Conservation (phyloP, 352 stramenopile genomes). For the Pythium dissimile region DNA sequence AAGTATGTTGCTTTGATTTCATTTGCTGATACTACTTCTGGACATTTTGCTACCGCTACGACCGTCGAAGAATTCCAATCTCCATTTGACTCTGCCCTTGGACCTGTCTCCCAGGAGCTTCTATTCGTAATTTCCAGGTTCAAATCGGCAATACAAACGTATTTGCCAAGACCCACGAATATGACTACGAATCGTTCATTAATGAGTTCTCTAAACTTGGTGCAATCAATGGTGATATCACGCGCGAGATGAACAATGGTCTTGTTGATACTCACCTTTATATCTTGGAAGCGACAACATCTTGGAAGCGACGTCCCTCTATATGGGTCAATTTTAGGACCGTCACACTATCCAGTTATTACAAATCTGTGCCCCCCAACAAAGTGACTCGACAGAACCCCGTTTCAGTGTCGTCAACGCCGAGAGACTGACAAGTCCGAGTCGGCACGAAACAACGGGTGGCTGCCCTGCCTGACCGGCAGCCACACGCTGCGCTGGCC, state of each 20-base stretch:
- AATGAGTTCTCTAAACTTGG: slow-evolving; percentile 22
- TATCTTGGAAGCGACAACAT: too few species aligned
- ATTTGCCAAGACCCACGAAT: slow-evolving; percentile 25
- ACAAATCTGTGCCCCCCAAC: too few species aligned
- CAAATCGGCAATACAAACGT: slow-evolving; percentile 27
- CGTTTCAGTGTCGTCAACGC: too few species aligned
- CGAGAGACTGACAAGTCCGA: too few species aligned
- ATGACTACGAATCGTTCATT: slow-evolving; percentile 12
- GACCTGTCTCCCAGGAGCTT: slow-evolving; percentile 20
- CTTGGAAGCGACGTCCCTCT: too few species aligned
- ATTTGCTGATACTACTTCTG: slow-evolving; percentile 17
- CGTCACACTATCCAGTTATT: too few species aligned
- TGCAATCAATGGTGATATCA: slow-evolving; percentile 24
- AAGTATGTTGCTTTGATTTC: slow-evolving; percentile 19
- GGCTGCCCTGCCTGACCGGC: too few species aligned
- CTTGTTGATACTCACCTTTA: slow-evolving; percentile 23
- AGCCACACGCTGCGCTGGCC: too few species aligned
- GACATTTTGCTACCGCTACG: slow-evolving; percentile 1
- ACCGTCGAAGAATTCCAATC: slow-evolving; percentile 15
- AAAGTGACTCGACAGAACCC: too few species aligned
- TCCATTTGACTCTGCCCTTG: slow-evolving; percentile 25
- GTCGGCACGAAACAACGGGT: too few species aligned
- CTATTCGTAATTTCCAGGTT: slow-evolving; percentile 19
- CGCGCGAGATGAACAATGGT: slow-evolving; percentile 19
- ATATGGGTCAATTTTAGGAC: too few species aligned